These are phyloP conservation scores for Eimeria acervulina DNA, from an alignment of 169 alveolate genomes.

Conservation along the genomic window DNA sequence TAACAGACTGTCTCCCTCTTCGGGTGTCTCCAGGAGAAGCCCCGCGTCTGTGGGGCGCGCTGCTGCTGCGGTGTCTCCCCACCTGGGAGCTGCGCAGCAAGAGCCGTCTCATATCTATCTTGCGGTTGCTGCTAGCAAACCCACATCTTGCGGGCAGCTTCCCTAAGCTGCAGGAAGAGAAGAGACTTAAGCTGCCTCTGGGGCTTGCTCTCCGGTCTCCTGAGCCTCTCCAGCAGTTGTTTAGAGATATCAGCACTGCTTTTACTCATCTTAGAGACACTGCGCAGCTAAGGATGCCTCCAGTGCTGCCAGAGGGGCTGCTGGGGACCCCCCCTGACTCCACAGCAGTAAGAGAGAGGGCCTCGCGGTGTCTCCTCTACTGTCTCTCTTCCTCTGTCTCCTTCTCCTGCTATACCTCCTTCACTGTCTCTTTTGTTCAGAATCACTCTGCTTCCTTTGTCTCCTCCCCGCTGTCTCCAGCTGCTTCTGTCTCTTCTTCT, in stretches of 20 bases:
- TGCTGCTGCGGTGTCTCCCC: slow-evolving; percentile 86
- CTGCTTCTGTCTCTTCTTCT: neutral
- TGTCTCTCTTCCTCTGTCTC: slow-evolving; percentile 11
- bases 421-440: neutral
- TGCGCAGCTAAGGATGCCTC: slow-evolving; percentile 46
- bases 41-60: slow-evolving; percentile 86
- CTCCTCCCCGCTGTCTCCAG: neutral
- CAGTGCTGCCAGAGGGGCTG: slow-evolving; percentile 41
- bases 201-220: slow-evolving; percentile 82
- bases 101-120: slow-evolving; percentile 81
- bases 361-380: neutral
- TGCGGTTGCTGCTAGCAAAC: slow-evolving; percentile 81
- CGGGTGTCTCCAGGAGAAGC: slow-evolving; percentile 85
- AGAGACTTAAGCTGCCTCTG: slow-evolving; percentile 47
- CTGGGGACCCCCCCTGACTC: neutral
- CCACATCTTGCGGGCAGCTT: slow-evolving; percentile 82
- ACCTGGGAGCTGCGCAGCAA: slow-evolving; percentile 83
- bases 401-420: neutral
- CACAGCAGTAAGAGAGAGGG: neutral
- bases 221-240: slow-evolving; percentile 84
- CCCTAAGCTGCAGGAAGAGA: slow-evolving; percentile 75
- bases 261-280: neutral
- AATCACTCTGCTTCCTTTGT: neutral
- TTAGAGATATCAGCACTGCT: slow-evolving; percentile 72
- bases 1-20: slow-evolving; percentile 83